Evolutionary conservation across 164 flowering plant genomes (phyloP), one percentile per base, ranked within the genome.

Genomic region (Aristolochia contorta): DNA sequence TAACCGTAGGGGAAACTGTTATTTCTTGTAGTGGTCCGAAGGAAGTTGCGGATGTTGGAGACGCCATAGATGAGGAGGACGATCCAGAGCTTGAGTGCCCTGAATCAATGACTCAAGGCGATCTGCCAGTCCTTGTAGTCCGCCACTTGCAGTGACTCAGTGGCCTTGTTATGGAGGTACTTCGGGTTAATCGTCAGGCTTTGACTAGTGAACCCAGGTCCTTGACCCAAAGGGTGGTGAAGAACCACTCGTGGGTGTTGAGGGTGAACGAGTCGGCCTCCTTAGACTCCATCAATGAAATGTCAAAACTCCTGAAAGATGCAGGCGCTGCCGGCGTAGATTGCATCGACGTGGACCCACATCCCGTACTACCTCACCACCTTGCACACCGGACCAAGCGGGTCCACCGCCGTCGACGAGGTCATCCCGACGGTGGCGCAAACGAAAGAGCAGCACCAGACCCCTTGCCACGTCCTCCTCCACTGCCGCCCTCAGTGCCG

Each of bases 181-280:
- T 82, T 92, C 0, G 92, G 88, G 27, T 70, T 74, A 0, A 90
- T 82, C 0, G 86, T 74, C 13, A 87, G 0, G 89, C 77, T 22
- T 72, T 53, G 0, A 71, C 66, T 0, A 87, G 68, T 0, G 79
- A 69, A 12, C 23, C 57, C 6, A 83, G 81, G 10, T 84, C 74
- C 57, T 82, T 83, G 4, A 87, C 82, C 89, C 91, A 87, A 0
- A 87, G 67, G 63, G 67, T 74, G 0, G 89, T 82, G 19, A 87
- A 70, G 59, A 87, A 75, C 89, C 89, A 87, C 48, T 87, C 85
- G 61, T 87, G 95, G 9, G 91, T 80, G 64, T 83, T 87, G 27
- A 87, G 61, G 47, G 82, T 83, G 41, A 84, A 82, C 0, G 95
- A 87, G 59, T 82, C 65, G 1, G 80, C 82, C 24, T 45, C 47